Conservation (phyloP, 1,284 basidiomycete species). For the Marasmius sp. region DNA sequence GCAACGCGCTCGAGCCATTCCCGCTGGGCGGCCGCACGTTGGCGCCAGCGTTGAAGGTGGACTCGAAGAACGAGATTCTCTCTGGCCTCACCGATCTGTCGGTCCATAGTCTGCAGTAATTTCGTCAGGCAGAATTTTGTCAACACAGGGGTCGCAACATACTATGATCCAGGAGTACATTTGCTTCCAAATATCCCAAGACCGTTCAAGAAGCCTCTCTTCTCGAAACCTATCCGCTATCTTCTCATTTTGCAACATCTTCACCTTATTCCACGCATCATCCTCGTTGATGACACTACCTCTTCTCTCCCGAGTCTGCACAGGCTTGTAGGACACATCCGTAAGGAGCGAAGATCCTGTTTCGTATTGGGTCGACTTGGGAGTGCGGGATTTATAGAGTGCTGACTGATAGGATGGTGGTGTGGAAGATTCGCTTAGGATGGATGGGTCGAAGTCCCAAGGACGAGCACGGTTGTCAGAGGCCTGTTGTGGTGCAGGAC, state of each 20-base stretch:
- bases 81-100: constrained; percentile 57
- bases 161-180: constrained; percentile 71
- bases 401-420: constrained; percentile 54
- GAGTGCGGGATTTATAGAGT: constrained; percentile 25
- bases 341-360: not conserved
- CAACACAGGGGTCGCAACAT: constrained; percentile 28
- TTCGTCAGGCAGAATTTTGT: not conserved
- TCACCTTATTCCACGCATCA: constrained; percentile 75
- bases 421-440: constrained; percentile 36
- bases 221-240: constrained; percentile 69
- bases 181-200: constrained; percentile 70
- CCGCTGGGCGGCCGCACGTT: constrained; percentile 32
- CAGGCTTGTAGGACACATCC: constrained; percentile 13
- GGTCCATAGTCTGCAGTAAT: constrained; percentile 52
- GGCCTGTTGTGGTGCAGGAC: not conserved
- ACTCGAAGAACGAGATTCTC: constrained; percentile 59
- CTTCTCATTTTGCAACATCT: constrained; percentile 64
- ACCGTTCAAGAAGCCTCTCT: constrained; percentile 61
- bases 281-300: constrained; percentile 58
- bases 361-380: not conserved
- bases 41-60: constrained; percentile 59
- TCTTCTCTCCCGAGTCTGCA: constrained; percentile 36
- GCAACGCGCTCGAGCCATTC: constrained; percentile 42
- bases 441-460: not conserved
- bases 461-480: not conserved